Evolutionary conservation across 305 asterid genomes (phyloP), one percentile per base, ranked within the genome.

Genomic region (Ilex paraguariensis): DNA sequence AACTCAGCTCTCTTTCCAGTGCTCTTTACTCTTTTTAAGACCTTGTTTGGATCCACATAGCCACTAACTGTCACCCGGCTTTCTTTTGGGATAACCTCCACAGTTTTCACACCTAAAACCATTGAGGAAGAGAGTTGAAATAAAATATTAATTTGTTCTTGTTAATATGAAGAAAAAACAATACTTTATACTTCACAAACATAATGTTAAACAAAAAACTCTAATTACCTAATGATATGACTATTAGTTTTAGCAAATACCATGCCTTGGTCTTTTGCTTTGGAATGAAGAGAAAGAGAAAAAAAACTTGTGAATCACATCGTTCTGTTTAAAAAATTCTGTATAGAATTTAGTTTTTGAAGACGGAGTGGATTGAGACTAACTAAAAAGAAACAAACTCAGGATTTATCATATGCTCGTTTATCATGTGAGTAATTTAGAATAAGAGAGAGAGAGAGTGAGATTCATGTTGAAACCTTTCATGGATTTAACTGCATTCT

Each of bases 1-100:
- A 92, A 72, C 16, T 87, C 95, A 0, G 97, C 97, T 69, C 87
- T 74, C 63, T 92, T 92, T 17, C 98, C 97, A 0, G 97, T 90
- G 75, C 62, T 80, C 69, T 84, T 89, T 68, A 92, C 84, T 55
- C 82, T 87, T 68, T 82, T 79, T 31, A 90, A 68, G n/a, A 90
- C 97, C 44, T 86, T 84, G 45, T 70, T 77, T 39, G 98, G 80
- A 68, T 92, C 96, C 4, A 92, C 75, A 39, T 67, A 78, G 0
- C 97, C 98, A 46, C 81, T 84, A 54, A 92, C 97, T 5, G 81
- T 86, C 6, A 92, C 87, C 0, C 93, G 76, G 74, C 86, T 81
- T 50, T 90, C 95, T 70, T 90, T 87, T 65, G 96, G 56, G 76
- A 77, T 79, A 3, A 92, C 85, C 44, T 90, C 98, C 62, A 82